phyloP scores from a whole-genome alignment of 495 filamentous ascomycete genomes.

The Hyaloscypha finlandica region DNA sequence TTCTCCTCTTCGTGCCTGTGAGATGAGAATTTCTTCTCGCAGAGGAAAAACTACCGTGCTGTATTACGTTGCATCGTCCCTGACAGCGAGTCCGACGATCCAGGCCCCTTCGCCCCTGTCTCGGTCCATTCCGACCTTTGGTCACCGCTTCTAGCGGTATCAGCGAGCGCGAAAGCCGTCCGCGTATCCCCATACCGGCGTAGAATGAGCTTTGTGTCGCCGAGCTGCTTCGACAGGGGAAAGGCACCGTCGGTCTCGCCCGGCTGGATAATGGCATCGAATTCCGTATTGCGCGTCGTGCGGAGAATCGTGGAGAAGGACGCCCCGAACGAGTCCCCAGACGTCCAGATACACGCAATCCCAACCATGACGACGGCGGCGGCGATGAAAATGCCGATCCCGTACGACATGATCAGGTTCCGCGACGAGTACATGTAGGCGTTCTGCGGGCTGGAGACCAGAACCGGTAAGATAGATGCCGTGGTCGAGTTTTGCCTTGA shows the following conservation, averaged over 20 bases:
- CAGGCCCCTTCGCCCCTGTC: too few relatives aligned
- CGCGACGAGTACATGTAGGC: background rate
- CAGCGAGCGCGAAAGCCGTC: background rate
- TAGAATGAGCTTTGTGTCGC: background rate
- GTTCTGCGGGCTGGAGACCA: background rate
- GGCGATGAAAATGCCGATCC: background rate
- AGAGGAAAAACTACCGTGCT: too few relatives aligned
- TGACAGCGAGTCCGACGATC: too few relatives aligned
- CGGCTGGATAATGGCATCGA: background rate
- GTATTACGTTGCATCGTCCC: too few relatives aligned
- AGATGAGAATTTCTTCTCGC: too few relatives aligned
- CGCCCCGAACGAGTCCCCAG: background rate
- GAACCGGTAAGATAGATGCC: background rate
- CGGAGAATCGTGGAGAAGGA: background rate
- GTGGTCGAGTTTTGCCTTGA: background rate
- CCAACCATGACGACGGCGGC: background rate
- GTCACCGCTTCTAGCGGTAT: too few relatives aligned
- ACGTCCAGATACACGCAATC: background rate
- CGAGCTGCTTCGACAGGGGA: background rate
- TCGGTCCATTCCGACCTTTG: too few relatives aligned
- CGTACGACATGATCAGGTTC: background rate
- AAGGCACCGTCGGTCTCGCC: background rate
- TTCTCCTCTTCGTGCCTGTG: too few relatives aligned
- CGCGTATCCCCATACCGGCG: background rate
- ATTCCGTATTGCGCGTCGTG: background rate